Percentiles rank a stretch among this genome's conserved stretches.
These are phyloP conservation scores for Chaetomidium leptoderma DNA, from an alignment of 495 filamentous ascomycete genomes.

Conservation along the genomic window DNA sequence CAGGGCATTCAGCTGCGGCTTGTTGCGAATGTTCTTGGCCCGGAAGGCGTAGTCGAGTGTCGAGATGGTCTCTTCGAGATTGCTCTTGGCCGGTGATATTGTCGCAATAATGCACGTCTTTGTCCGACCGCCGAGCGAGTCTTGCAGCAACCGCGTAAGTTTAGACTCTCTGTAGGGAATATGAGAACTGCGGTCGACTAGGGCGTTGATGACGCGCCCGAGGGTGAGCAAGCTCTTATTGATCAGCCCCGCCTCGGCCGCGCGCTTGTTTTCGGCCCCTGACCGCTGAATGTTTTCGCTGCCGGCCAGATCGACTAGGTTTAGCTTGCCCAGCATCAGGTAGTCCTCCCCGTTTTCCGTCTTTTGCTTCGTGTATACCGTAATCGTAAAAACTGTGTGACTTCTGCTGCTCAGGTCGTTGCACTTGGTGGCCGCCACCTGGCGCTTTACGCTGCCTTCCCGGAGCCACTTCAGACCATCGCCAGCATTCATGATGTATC, in stretches of 20 bases:
- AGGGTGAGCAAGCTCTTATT: constrained; percentile 96
- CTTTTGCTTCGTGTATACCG: constrained; percentile 75
- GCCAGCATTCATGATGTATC: constrained; percentile 76
- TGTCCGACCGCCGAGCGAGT: constrained; percentile 89
- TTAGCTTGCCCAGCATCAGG: constrained; percentile 89
- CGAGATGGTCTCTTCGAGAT: constrained; percentile 95
- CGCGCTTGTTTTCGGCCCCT: constrained; percentile 95
- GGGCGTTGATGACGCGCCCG: constrained; percentile 93
- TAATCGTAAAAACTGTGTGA: constrained; percentile 95
- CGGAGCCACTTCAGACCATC: constrained; percentile 87
- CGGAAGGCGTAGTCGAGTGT: constrained; percentile 96
- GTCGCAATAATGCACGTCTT: constrained; percentile 99
- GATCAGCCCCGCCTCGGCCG: constrained; percentile 90
- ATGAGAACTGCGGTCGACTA: constrained; percentile 85
- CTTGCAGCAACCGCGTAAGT: constrained; percentile 88
- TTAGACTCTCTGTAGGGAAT: constrained; percentile 98
- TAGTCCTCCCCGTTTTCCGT: constrained; percentile 79
- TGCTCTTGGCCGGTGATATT: constrained; percentile 87
- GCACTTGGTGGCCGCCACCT: constrained; percentile 96
- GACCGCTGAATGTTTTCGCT: constrained; percentile 97
- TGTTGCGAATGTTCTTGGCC: constrained; percentile 97
- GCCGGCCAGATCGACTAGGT: constrained; percentile 91
- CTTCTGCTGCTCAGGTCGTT: constrained; percentile 95
- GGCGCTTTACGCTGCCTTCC: constrained; percentile 82
- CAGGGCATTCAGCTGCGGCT: constrained; percentile 88